Evolutionary conservation across 2,329 filamentous ascomycete genomes (phyloP).

Genomic region (Neofusicoccum sp.): DNA sequence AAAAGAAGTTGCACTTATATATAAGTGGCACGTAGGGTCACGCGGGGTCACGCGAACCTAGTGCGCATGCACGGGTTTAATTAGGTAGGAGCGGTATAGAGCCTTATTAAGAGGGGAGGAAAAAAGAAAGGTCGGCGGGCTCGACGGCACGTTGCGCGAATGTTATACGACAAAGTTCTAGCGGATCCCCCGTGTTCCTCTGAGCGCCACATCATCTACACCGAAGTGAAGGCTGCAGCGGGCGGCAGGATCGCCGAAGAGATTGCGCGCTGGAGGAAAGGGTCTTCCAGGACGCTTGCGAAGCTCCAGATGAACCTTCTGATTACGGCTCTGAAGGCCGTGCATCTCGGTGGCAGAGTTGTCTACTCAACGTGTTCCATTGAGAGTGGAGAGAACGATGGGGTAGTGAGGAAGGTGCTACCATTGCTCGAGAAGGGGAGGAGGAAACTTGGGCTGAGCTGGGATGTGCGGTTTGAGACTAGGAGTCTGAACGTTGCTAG

Average conservation of each 20-base stretch:
- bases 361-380: constrained; percentile 45
- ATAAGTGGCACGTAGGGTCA: no score
- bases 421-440: constrained; percentile 36
- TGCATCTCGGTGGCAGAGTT: constrained; percentile 35
- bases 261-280: constrained; percentile 39
- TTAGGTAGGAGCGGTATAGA: no score
- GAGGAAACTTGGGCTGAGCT: constrained; percentile 38
- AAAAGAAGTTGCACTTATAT: no score
- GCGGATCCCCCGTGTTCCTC: constrained; percentile 44
- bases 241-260: constrained; percentile 35
- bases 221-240: constrained; percentile 30
- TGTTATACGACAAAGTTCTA: constrained; percentile 44
- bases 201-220: constrained; percentile 42
- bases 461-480: constrained; percentile 22
- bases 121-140: no score
- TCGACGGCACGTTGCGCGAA: no score
- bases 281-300: constrained; percentile 36
- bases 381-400: constrained; percentile 42
- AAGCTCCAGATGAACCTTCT: constrained; percentile 19
- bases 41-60: no score
- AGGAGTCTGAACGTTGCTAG: background rate
- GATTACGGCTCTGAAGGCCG: constrained; percentile 27
- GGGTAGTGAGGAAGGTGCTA: constrained; percentile 37
- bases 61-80: no score
- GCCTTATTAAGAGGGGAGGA: no score